Evolutionary conservation across 495 filamentous ascomycete species (phyloP), one percentile per base, ranked within the genome.

Genomic region (Hypoxylon fuscum): DNA sequence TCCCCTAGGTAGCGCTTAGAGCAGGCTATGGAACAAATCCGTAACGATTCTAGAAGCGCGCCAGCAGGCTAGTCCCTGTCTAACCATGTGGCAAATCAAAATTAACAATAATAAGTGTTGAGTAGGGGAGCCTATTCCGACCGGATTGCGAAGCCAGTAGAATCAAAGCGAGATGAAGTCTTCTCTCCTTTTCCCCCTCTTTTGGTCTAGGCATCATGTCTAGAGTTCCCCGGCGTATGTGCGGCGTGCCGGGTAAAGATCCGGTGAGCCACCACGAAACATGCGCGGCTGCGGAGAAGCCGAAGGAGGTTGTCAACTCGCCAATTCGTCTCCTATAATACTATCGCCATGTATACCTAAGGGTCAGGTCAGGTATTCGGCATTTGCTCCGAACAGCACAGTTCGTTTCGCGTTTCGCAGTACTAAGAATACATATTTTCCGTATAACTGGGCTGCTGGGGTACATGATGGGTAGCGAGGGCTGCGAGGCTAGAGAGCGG

Each of bases 21-120:
- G 48, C 37, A 53, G 38, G 53, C 55, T 58, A 61, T 72, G 66
- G 62, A 65, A 59, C 68, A 49, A 48, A 61, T 68, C 49, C 65
- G 63, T 66, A 69, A 59, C 49, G 59, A 56, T 69, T 66, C 70
- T 70, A 65, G 66, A 68, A 72, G 62, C 62, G 46, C 23, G 42
- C 18, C 58, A 47, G 29, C 35, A 53, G 37, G 52, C n/a, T 40
- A 29, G 27, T 52, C 63, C 63, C 57, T 66, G 63, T 57, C 47
- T 20, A 7, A 62, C 63, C 63, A 66, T 66, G 63, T 66, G 63
- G 57, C 63, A 58, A 66, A 66, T 62, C 34, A 66, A 66, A 66
- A 54, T 54, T 52, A 31, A 55, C 40, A 45, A 43, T 50, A 45
- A 40, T 35, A 7, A 32, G 38, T 59, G 49, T n/a, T 43, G 42